Evolutionary conservation across 176 grass and related monocot genomes (phyloP), one percentile per base, ranked within the genome.

Genomic region (Melocanna baccifera): DNA sequence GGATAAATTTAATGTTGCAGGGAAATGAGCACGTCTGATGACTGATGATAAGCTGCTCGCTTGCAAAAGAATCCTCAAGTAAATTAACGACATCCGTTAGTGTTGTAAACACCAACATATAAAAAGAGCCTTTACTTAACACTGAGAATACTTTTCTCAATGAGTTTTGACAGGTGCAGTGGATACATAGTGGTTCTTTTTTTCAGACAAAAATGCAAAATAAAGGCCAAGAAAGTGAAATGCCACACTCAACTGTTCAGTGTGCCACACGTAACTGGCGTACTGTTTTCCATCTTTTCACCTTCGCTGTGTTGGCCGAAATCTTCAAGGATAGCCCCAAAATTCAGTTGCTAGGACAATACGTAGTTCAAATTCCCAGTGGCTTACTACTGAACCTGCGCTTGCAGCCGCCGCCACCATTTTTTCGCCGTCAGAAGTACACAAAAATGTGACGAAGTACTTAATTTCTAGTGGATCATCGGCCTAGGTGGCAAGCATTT

Each of bases 181-280:
- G n/a, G 16, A 64, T 42, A 41, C 57, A 72, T 16, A 73, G 34
- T 40, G 25, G 51, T 30, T 62, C 64, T 32, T 65, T 30, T 32
- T 64, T 18, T 7, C 4, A 20, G 43, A 39, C 32, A n/a, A 77
- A 62, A 77, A 18, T 52, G 40, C 9, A 51, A n/a, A 56, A 34
- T 83, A 88, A 78, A 78, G 39, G 30, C 13, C 13, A 74, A 53
- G 18, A 62, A 83, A 78, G 80, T 62, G 43, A 70, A 40, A 71
- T 55, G 70, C 76, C 73, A 58, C 73, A 36, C 23, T 9, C 34
- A 67, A 23, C 29, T 26, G 28, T 26, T 47, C 12, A 25, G 68
- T 73, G 41, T 69, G 83, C 23, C 39, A 45, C 14, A 81, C 47
- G 48, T 57, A 67, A 81, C 23, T 68, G 61, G 69, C 43, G 12